Evolutionary conservation across 306 rosid species (phyloP).

Genomic region (Amphicarpaea edgeworthii): DNA sequence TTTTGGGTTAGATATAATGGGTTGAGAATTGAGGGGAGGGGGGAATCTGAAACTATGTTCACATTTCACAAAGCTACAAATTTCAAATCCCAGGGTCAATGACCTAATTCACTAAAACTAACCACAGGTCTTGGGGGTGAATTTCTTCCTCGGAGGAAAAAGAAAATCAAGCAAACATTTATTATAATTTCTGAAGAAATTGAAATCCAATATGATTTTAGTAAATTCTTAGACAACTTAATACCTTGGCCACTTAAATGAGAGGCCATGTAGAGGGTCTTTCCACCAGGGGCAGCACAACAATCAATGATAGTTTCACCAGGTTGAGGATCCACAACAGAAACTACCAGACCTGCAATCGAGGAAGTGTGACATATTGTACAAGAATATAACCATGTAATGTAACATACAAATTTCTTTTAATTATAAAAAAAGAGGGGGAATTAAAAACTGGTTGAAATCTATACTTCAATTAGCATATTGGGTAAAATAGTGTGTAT

Average conservation of each 20-base stretch:
- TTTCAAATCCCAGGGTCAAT: slow-evolving; percentile 2
- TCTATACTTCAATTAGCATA: slow-evolving; percentile 7
- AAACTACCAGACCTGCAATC: slow-evolving; percentile 74
- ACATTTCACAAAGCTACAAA: slow-evolving; percentile 11
- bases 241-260: slow-evolving; percentile 81
- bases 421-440: slow-evolving; percentile 9
- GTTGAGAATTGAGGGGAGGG: neutral
- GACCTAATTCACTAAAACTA: slow-evolving; percentile 20
- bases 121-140: neutral
- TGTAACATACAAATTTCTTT: slow-evolving; percentile 4
- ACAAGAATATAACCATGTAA: slow-evolving; percentile 33
- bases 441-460: slow-evolving; percentile 18
- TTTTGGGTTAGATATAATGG: neutral
- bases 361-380: slow-evolving; percentile 37
- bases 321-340: slow-evolving; percentile 81
- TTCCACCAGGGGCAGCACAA: slow-evolving; percentile 98
- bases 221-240: slow-evolving; percentile 1
- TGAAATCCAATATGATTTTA: slow-evolving; percentile 11
- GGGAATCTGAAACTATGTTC: slow-evolving; percentile 6
- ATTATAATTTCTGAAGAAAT: neutral
- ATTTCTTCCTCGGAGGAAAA: slow-evolving; percentile 13
- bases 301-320: slow-evolving; percentile 81
- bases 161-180: neutral
- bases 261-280: slow-evolving; percentile 86
- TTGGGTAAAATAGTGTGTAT: neutral